Conservation (phyloP, 1,139 yeast species). For the Torulaspora globosa region DNA sequence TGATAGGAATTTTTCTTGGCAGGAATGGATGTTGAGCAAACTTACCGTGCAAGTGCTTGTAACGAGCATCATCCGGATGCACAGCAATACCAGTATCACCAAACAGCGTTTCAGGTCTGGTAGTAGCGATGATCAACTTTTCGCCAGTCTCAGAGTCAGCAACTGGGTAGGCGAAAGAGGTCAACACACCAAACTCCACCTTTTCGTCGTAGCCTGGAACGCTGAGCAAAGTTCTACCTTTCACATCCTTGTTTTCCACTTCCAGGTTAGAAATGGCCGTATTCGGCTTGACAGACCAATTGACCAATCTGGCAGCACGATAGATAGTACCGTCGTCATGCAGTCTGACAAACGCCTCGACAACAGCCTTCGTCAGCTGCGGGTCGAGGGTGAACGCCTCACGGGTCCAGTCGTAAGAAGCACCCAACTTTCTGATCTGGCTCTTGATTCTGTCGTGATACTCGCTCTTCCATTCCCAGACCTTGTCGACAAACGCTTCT, state of each 20-base stretch:
- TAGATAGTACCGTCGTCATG: conserved; percentile 95
- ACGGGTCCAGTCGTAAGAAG: conserved; percentile 93
- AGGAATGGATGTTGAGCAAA: conserved; percentile 86
- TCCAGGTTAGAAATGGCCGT: conserved; percentile 95
- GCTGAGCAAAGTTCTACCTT: conserved; percentile 73
- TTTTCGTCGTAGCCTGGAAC: conserved; percentile 90
- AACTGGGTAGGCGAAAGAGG: conserved; percentile 88
- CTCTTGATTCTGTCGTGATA: conserved; percentile 80
- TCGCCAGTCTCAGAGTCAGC: conserved; percentile 70
- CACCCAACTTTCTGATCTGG: conserved; percentile 86
- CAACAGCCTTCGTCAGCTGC: conserved; percentile 70
- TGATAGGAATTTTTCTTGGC: conserved; percentile 79
- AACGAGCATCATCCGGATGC: conserved; percentile 91
- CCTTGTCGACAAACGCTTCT: conserved; percentile 79
- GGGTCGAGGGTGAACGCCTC: conserved; percentile 93
- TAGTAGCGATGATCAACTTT: conserved; percentile 86
- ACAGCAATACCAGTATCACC: conserved; percentile 98
- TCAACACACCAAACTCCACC: conserved; percentile 92
- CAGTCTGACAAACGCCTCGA: conserved; percentile 83
- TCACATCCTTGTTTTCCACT: conserved; percentile 85
- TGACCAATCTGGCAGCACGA: conserved; percentile 88
- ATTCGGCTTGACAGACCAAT: conserved; percentile 93
- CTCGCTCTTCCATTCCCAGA: conserved; percentile 98
- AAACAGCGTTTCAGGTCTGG: conserved; percentile 97
- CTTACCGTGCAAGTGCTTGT: conserved; percentile 92